Evolutionary conservation across 2,329 filamentous ascomycete species (phyloP), one percentile per base, ranked within the genome.

Genomic region (Botrytis pseudocinerea): DNA sequence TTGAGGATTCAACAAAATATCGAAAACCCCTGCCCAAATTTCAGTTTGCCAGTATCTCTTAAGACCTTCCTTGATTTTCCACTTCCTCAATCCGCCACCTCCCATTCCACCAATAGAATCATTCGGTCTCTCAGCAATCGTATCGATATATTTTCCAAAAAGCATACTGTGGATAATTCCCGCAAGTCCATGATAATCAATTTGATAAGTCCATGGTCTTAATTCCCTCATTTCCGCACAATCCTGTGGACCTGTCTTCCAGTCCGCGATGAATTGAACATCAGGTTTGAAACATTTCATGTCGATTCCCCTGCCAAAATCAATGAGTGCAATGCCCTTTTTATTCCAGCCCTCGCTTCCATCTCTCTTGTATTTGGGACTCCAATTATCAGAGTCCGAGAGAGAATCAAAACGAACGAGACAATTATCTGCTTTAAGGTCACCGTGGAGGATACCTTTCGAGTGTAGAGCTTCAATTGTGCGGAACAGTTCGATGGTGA

Each of bases 11-110:
- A 99, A 85, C 76, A 98, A 83, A 73, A 98, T 79, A 76, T 95
- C 92, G 81, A 99, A 97, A 65, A 92, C 90, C 74, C 92, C 90
- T 2, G 81, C 83, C 96, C 96, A 99, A 62, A 98, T 89, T 68
- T 97, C 94, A 66, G 91, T 92, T 85, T 98, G 95, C 96, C 96
- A 99, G 83, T 99, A 99, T 62, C 96, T 85, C 85, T 99, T 99
- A 74, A 98, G 83, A 22, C 86, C 89, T 82, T 98, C 95, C 69
- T 92, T 89, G 76, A 98, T 90, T 76, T 88, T 89, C 83, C 97
- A 98, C 65, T 87, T 90, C 80, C 92, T 90, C 12, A 73, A 63
- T 82, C 81, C 2, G 83, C 85, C 2, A 82, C 84, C n/a, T 88
- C 88, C 48, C 2, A 69, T 38, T 3, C 65, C 48, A 42, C 65